These are phyloP conservation scores for Alliaria petiolata DNA, from an alignment of 345 rosid genomes.

Conservation along the genomic window DNA sequence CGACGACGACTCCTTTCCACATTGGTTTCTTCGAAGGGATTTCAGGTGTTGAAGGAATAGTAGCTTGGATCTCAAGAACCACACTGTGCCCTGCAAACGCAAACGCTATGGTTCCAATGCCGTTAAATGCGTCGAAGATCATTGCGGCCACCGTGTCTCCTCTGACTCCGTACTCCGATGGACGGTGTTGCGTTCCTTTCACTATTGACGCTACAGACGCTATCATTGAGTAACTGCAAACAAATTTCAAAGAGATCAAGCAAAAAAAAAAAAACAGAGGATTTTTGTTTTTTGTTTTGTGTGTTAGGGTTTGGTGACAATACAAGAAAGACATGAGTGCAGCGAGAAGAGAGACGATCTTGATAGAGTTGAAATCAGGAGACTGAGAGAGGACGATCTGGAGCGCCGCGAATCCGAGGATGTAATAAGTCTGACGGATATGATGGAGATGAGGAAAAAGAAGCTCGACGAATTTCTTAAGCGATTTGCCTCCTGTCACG, in stretches of 20 bases:
- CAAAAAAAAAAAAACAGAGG: not conserved
- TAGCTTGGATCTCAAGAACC: constrained; percentile 63
- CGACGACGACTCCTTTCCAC: constrained; percentile 53
- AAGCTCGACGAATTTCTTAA: constrained; percentile 53
- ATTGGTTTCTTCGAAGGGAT: constrained; percentile 52
- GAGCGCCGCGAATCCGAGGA: constrained; percentile 61
- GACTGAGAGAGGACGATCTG: constrained; percentile 73
- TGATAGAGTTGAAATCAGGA: constrained; percentile 81
- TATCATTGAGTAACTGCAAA: constrained; percentile 30
- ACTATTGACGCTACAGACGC: constrained; percentile 28
- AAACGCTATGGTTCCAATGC: constrained; percentile 53
- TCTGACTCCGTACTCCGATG: constrained; percentile 33
- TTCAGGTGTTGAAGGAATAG: constrained; percentile 55
- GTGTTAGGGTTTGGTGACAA: not conserved
- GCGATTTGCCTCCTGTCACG: constrained; percentile 76
- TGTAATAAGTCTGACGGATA: constrained; percentile 55
- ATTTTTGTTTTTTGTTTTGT: not conserved
- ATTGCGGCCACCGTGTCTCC: constrained; percentile 16
- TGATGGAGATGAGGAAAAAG: constrained; percentile 40
- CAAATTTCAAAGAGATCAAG: not conserved
- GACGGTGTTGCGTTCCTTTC: constrained; percentile 27
- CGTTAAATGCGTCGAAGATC: constrained; percentile 34
- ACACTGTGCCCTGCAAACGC: constrained; percentile 64
- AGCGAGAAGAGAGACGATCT: constrained; percentile 72
- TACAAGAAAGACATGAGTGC: constrained; percentile 71